A percentile compares a stretch with the other conserved stretches of the same genome.
Evolutionary conservation across 495 filamentous ascomycete genomes (phyloP).

Genomic region (Hamigera avellanea): DNA sequence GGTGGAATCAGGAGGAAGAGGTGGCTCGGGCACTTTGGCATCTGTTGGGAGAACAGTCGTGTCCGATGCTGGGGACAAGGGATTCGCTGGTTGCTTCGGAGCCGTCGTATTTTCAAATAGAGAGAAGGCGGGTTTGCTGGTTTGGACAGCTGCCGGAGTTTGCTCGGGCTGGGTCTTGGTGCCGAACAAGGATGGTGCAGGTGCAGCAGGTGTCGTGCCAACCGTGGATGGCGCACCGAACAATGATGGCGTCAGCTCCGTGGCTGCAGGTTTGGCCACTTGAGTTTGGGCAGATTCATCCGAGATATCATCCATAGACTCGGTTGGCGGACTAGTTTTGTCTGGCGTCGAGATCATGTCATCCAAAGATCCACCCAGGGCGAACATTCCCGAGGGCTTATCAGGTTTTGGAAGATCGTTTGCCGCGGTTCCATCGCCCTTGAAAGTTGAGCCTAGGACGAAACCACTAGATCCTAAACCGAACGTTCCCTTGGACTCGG

Average conservation of each 20-base stretch:
- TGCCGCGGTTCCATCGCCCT: conserved; percentile 53
- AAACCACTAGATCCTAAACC: conserved; percentile 46
- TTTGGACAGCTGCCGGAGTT: conserved; percentile 19
- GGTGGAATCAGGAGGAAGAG: conserved; percentile 67
- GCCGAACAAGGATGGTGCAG: conserved; percentile 23
- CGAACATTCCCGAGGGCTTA: conserved; percentile 26
- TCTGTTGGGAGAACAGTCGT: conserved; percentile 12
- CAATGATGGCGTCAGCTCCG: conserved; percentile 7
- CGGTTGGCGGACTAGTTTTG: conserved; percentile 14
- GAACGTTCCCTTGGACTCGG: conserved; percentile 33
- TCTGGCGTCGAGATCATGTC: conserved; percentile 13
- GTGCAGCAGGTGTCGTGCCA: conserved; percentile 13
- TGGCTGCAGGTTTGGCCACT: conserved; percentile 10
- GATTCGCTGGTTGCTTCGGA: conserved; percentile 16
- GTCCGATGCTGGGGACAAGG: conserved; percentile 26
- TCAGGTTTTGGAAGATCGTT: conserved; percentile 46
- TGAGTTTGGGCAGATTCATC: conserved; percentile 12
- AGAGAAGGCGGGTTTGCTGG: conserved; percentile 24
- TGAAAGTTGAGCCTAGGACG: conserved; percentile 69
- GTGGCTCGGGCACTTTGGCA: conserved; percentile 32
- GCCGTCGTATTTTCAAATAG: conserved; percentile 20
- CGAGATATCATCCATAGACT: conserved; percentile 20
- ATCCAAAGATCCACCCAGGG: conserved; percentile 19
- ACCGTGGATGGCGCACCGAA: conserved; percentile 7
- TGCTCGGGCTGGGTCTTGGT: conserved; percentile 18